phyloP scores from a whole-genome alignment of 2,329 filamentous ascomycete genomes.

The Dryadomyces quercivorus region DNA sequence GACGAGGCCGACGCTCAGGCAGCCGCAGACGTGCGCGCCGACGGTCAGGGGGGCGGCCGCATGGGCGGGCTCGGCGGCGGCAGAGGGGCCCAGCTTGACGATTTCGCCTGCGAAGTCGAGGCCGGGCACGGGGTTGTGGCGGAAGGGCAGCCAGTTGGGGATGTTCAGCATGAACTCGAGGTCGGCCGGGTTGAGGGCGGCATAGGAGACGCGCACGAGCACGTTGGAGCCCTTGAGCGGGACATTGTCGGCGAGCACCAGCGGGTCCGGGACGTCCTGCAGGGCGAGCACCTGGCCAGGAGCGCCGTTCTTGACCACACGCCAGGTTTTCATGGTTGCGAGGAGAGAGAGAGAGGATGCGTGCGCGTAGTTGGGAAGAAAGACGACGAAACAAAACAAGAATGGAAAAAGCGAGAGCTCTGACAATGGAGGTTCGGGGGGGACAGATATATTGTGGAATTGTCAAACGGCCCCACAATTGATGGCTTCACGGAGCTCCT shows the following conservation, averaged over 20 bases:
- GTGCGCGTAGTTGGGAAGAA: not conserved
- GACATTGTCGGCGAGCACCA: constrained; percentile 8
- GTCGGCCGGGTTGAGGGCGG: constrained; percentile 25
- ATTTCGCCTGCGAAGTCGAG: constrained; percentile 24
- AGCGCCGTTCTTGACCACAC: constrained; percentile 16
- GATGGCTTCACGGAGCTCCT: too few species aligned
- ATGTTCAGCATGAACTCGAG: constrained; percentile 19
- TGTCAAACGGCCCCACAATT: not conserved
- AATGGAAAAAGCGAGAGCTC: not conserved
- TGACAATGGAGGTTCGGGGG: too few species aligned
- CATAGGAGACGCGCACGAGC: constrained; percentile 20
- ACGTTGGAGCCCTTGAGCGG: constrained; percentile 8
- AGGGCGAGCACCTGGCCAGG: constrained; percentile 16
- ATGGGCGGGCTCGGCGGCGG: not conserved
- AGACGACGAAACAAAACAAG: not conserved
- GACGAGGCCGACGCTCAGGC: constrained; percentile 16
- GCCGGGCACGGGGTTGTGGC: constrained; percentile 17
- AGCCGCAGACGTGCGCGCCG: constrained; percentile 19
- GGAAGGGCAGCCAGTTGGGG: constrained; percentile 20
- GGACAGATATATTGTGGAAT: not conserved
- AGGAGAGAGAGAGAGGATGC: not conserved
- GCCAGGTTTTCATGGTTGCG: constrained; percentile 17
- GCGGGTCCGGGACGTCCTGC: constrained; percentile 1
- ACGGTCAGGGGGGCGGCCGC: constrained; percentile 9
- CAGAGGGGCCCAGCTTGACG: constrained; percentile 16